Evolutionary conservation across 2,329 filamentous ascomycete species (phyloP), one percentile per base, ranked within the genome.

Genomic region (Fusarium pseudocircinatum): DNA sequence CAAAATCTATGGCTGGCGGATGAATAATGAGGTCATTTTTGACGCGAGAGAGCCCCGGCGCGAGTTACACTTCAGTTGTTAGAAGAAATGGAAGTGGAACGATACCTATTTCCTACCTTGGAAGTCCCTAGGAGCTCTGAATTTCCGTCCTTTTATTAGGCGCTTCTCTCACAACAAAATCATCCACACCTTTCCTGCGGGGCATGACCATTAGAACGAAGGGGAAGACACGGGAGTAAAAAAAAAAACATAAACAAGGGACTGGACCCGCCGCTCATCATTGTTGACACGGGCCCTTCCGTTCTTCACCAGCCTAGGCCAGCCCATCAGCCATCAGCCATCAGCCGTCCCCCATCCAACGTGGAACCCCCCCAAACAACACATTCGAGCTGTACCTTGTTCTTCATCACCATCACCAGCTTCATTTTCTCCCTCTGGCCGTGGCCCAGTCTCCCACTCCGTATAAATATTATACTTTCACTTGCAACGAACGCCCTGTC

Each of bases 191-290:
- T 36, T 34, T 34, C 68, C 70, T 67, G 60, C 67, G 72, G 65
- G 63, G 69, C 59, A n/a, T 44, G 34, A 34, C 42, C 64, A 66
- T 59, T 46, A 66, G 43, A 68, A 68, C 40, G 63, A 43, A 62
- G 56, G 52, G 52, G 49, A 47, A 67, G 64, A 37, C 39, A 50
- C 53, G 63, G 63, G 64, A 46, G 64, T 50, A 64, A 49, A 69
- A 53, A 67, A 57, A 67, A 69, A 72, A 77, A 77, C 72, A 75
- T 77, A 77, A 77, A 76, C 75, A 77, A 72, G 52, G 66, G 59
- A 49, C 57, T 46, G 49, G 67, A 58, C 73, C 73, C 60, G 64
- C 73, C 53, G 60, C 66, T 53, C 47, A 30, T 53, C 47, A 37
- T 40, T 46, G 34, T 59, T 52, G 54, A 73, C 70, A 59, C 70